Base-by-base conservation (phyloP, 1,284 basidiomycete genomes). In the Naganishia sp. region DNA sequence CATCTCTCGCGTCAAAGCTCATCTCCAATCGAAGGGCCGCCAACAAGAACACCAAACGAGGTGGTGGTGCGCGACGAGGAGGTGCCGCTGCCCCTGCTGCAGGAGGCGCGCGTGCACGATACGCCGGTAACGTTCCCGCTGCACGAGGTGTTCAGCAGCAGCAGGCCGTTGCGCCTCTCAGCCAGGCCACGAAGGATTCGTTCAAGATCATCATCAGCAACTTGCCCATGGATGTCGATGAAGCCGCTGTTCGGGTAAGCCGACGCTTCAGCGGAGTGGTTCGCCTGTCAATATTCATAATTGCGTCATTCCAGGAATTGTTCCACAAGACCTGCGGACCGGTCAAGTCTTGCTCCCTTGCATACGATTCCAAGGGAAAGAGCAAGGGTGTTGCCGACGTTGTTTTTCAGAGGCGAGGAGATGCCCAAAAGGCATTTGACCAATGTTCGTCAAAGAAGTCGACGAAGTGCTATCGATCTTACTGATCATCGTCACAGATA, bases 131-230 rank as follows among this genome's bases (percentile, higher is more conserved):
- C 16, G 57, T 63, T 39, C 65, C 65, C 42, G 63, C 81, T 23
- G 75, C 81, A 9, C 73, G 79, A 45, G 70, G 77, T 60, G 70
- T 75, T 48, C 83, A 84, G 68, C 61, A 49, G 55, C 67, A 60
- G 55, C 63, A 68, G 36, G 64, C 56, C 65, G 69, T 69, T 49
- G 53, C 69, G 33, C 67, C 55, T 60, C 68, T 69, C 49, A 68
- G 64, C 33, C 67, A 68, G 23, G 71, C 79, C 55, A 75, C 78
- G 23, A 75, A 77, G 44, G 79, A 82, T 31, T 83, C 90, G 2
- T 87, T 90, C 81, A 98, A 98, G 83, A 95, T 98, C 74, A 93
- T 98, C 74, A 92, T 99, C 69, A 94, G 91, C 73, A 96, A 96
- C 79, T 86, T 99, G 65, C 95, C 95, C 36, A 77, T 80, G n/a